A percentile compares a stretch with the other conserved stretches of the same genome.
These are phyloP conservation scores for Diaporthe australafricana DNA, from an alignment of 2,329 filamentous ascomycete species.

Conservation along the genomic window DNA sequence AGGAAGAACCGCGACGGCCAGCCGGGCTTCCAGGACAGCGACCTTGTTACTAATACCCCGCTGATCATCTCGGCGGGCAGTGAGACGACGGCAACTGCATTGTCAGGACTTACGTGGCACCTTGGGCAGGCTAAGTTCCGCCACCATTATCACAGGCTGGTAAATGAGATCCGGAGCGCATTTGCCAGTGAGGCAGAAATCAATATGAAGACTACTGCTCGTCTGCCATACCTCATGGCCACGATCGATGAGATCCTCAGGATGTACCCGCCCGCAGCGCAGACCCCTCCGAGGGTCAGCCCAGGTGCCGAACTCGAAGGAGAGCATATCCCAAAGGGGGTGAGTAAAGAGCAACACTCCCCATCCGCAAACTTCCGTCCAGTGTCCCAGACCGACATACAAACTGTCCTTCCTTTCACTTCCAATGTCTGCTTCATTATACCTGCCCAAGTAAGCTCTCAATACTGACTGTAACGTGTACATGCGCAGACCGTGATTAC, in stretches of 20 bases:
- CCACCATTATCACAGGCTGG: slow-evolving; percentile 39
- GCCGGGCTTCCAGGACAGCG: slow-evolving; percentile 20
- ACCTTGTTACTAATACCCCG: slow-evolving; percentile 30
- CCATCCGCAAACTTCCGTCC: background rate
- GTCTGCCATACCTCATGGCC: slow-evolving; percentile 77
- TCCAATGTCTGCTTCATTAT: background rate
- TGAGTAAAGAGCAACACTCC: background rate
- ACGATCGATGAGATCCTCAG: slow-evolving; percentile 88
- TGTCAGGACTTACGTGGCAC: slow-evolving; percentile 44
- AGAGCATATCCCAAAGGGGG: slow-evolving; percentile 30
- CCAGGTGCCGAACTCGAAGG: slow-evolving; percentile 27
- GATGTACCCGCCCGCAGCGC: slow-evolving; percentile 32
- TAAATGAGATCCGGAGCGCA: slow-evolving; percentile 43
- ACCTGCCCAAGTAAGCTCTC: background rate
- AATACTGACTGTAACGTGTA: background rate
- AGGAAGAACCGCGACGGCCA: slow-evolving; percentile 29
- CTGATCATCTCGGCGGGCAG: slow-evolving; percentile 25
- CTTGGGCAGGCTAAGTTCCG: slow-evolving; percentile 41
- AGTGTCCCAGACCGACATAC: background rate
- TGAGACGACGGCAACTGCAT: slow-evolving; percentile 23
- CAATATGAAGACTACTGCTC: slow-evolving; percentile 25
- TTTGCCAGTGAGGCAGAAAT: slow-evolving; percentile 46
- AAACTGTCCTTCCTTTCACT: background rate
- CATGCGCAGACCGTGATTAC: slow-evolving; percentile 16
- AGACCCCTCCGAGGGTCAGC: slow-evolving; percentile 19